phyloP scores from a whole-genome alignment of 176 grass and related monocot species.

The Zoysia japonica region DNA sequence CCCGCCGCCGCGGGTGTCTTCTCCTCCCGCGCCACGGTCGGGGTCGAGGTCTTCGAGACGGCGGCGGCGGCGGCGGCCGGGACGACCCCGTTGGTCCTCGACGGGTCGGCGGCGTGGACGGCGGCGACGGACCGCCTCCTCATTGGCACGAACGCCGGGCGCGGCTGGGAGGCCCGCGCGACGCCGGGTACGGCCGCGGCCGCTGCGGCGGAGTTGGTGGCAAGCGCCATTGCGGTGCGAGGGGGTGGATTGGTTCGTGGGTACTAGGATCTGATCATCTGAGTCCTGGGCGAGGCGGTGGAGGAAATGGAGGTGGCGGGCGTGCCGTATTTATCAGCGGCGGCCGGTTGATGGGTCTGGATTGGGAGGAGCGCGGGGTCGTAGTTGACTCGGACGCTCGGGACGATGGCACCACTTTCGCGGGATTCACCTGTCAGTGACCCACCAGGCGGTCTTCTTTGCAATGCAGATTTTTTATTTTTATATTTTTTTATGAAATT shows the following conservation, averaged over 20 bases:
- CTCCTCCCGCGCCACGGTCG: constrained; percentile 33
- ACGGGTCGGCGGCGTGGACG: constrained; percentile 71
- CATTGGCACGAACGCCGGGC: constrained; percentile 44
- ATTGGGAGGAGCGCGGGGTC: background rate
- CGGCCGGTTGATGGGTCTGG: constrained; percentile 33
- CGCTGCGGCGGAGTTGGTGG: constrained; percentile 52
- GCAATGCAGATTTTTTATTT: too few species aligned
- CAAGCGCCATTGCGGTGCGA: constrained; percentile 50
- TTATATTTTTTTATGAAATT: too few species aligned
- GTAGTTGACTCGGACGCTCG: too few species aligned
- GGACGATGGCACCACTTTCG: too few species aligned
- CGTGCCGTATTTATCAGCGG: constrained; percentile 42
- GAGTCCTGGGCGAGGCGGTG: background rate
- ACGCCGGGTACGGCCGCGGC: constrained; percentile 28
- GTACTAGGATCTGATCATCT: too few species aligned
- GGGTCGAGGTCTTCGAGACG: constrained; percentile 35
- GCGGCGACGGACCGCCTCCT: constrained; percentile 50
- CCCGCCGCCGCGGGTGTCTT: background rate
- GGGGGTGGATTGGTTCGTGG: background rate
- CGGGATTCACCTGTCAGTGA: too few species aligned
- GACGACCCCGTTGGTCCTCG: constrained; percentile 43
- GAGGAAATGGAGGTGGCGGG: constrained; percentile 38
- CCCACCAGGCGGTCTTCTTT: too few species aligned
- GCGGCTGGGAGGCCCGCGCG: constrained; percentile 25
- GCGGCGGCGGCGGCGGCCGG: constrained; percentile 5